phyloP scores from a whole-genome alignment of 2,329 filamentous ascomycete species.

The Aspergillus tubingensis region DNA sequence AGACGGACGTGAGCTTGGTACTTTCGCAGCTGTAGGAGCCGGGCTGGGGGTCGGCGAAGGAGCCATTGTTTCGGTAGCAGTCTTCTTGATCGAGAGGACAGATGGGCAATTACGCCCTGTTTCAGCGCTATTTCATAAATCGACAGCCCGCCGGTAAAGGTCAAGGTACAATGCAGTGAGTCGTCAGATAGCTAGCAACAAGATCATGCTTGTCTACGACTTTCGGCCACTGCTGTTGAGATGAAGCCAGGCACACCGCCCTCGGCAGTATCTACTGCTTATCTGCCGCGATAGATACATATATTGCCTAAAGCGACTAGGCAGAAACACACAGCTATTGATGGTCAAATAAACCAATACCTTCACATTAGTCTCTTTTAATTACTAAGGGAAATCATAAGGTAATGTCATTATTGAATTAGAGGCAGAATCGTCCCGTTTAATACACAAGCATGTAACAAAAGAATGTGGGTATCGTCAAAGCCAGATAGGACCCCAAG shows the following conservation, averaged over 20 bases:
- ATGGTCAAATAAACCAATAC: background rate
- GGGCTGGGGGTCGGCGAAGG: slow-evolving; percentile 26
- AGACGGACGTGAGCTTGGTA: slow-evolving; percentile 36
- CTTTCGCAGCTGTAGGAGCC: slow-evolving; percentile 25
- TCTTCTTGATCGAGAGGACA: background rate
- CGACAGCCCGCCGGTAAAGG: background rate
- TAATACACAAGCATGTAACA: slow-evolving; percentile 7
- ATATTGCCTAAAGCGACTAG: too few relatives aligned
- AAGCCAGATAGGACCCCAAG: slow-evolving; percentile 18
- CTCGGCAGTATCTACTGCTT: background rate
- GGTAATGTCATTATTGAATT: background rate
- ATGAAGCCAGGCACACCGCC: background rate
- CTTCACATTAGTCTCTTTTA: background rate
- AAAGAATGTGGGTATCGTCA: slow-evolving; percentile 40
- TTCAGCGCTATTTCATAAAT: slow-evolving; percentile 12
- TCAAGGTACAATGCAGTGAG: background rate
- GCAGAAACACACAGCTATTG: background rate
- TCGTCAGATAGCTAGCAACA: background rate
- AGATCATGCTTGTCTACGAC: background rate
- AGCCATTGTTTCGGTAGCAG: slow-evolving; percentile 11
- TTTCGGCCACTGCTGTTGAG: background rate
- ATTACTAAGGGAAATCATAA: background rate
- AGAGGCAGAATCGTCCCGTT: background rate
- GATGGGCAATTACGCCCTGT: slow-evolving; percentile 5
- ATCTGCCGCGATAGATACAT: background rate